Base-by-base conservation (phyloP, 2,329 filamentous ascomycete species). In the Aspergillus puulaauensis region DNA sequence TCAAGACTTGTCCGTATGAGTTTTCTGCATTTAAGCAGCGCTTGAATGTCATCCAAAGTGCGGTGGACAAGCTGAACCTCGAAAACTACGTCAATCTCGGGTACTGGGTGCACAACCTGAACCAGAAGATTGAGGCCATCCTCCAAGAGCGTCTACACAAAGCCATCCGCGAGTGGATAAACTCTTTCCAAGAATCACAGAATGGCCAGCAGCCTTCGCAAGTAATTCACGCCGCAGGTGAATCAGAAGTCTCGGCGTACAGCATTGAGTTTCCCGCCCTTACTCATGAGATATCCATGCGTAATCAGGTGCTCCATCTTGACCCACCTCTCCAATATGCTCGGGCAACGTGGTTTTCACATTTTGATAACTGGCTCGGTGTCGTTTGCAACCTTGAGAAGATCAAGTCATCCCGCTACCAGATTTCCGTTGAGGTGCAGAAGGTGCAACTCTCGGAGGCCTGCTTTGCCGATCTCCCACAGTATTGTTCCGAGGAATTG, bases 241-340 rank as follows among this genome's bases (percentile, higher is more conserved):
- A 75, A 24, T 27, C 61, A 1, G 74, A 77, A 49, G 58, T 62
- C 2, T 62, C 63, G 23, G 63, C 64, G 6, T 75, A 76, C 61
- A 69, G 65, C 19, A 75, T 79, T 33, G 68, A 75, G 46, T 80
- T 80, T 60, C 71, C 76, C 6, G 70, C 70, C 33, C 83, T 96
- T 23, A 83, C 95, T 15, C 91, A 97, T 66, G 95, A 99, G 72
- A 89, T 99, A 54, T 95, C 91, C 6, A 99, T 99, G 91, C 90
- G 91, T 33, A 98, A 98, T 68, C 95, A 99, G 74, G 90, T 97
- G 64, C 96, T 99, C 65, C 96, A 96, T 70, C 84, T 99, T 24
- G 95, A 97, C 53, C 96, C 95, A 4, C 95, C 95, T 5, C 81
- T 98, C 52, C 92, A 96, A 71, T 95, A 88, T 72, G 93, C 95